Evolutionary conservation across 163 green algal species (phyloP).

Genomic region (Chloroidium sp.): DNA sequence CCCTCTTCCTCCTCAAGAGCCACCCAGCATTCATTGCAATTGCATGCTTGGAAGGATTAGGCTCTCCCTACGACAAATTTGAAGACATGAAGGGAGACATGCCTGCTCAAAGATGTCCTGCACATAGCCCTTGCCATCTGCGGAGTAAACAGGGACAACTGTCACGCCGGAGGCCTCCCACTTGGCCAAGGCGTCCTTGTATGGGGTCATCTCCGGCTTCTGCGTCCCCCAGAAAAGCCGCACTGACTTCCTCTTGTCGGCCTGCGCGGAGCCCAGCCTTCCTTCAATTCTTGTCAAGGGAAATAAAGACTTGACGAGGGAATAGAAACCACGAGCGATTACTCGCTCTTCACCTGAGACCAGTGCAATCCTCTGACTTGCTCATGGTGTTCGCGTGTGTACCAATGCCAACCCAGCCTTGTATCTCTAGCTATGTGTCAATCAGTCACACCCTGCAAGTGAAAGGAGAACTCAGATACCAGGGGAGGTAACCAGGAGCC

Average conservation of each 20-base stretch:
- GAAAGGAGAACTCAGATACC: no score
- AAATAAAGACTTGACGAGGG: neutral
- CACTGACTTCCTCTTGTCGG: constrained; percentile 38
- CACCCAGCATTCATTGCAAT: no score
- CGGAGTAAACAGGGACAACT: constrained; percentile 38
- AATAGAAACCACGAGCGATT: no score
- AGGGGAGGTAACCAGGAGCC: no score
- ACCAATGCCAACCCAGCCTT: no score
- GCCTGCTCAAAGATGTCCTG: constrained; percentile 32
- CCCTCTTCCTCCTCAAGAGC: no score
- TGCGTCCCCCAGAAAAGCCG: constrained; percentile 73
- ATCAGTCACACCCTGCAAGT: no score
- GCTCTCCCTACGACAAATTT: neutral
- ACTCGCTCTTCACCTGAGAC: no score
- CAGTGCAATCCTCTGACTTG: no score
- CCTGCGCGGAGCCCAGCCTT: constrained; percentile 11
- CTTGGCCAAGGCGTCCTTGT: constrained; percentile 18
- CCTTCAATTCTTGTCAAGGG: no score
- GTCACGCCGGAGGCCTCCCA: constrained; percentile 38
- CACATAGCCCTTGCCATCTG: constrained; percentile 38
- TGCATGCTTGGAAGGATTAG: neutral
- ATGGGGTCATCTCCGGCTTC: constrained; percentile 33
- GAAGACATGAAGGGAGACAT: neutral
- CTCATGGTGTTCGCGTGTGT: no score
- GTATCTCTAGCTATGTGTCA: no score